These are phyloP conservation scores for Macrolepiota dolichaula DNA, from an alignment of 768 basidiomycete genomes.

Conservation along the genomic window DNA sequence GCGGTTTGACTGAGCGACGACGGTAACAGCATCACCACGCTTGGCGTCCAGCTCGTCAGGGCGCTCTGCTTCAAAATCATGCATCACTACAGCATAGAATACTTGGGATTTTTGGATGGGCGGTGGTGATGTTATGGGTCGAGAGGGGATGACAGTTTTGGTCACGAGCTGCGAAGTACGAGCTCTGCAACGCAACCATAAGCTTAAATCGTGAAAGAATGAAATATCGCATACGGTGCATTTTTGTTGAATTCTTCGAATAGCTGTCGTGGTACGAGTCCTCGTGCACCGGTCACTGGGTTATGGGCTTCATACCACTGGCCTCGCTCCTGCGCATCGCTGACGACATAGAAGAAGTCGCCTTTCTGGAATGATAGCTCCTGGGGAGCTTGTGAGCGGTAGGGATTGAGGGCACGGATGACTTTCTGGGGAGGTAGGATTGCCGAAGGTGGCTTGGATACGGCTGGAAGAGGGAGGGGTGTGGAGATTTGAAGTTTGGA, in stretches of 20 bases:
- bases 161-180: conserved; percentile 41
- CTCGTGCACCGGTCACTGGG: conserved; percentile 86
- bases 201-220: conserved; percentile 12
- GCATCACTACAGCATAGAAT: conserved; percentile 92
- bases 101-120: conserved; percentile 50
- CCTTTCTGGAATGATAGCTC: conserved; percentile 90
- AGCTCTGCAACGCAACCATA: conserved; percentile 24
- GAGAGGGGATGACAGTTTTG: conserved; percentile 13
- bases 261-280: conserved; percentile 80
- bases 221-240: conserved; percentile 45
- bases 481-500: conserved; percentile 66
- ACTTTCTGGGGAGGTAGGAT: conserved; percentile 91
- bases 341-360: conserved; percentile 96
- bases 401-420: conserved; percentile 74
- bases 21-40: conserved; percentile 89
- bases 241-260: conserved; percentile 91
- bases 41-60: conserved; percentile 96
- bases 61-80: conserved; percentile 94
- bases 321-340: conserved; percentile 55
- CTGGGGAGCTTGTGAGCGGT: conserved; percentile 71
- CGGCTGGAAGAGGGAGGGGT: conserved; percentile 59
- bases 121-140: conserved; percentile 17
- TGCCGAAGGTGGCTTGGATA: conserved; percentile 68
- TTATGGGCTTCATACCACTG: conserved; percentile 95
- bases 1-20: conserved; percentile 98